A percentile compares a stretch with the other conserved stretches of the same genome.
phyloP scores from a whole-genome alignment of 345 rosid genomes.

The Salix koriyanagi region DNA sequence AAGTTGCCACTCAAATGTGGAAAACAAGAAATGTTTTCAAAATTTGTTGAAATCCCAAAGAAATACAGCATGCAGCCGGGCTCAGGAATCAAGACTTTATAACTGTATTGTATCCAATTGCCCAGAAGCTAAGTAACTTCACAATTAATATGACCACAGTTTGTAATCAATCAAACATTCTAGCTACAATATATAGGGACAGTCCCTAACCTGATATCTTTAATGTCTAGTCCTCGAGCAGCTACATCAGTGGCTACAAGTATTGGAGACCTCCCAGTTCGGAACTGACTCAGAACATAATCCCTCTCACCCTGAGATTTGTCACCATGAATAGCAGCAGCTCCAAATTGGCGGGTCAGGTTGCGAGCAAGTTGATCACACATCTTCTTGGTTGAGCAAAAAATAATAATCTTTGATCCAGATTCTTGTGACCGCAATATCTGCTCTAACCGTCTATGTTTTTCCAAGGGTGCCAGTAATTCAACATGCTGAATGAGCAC shows the following conservation, averaged over 20 bases:
- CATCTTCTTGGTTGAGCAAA: constrained; percentile 88
- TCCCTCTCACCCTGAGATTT: constrained; percentile 88
- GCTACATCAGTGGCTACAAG: constrained; percentile 95
- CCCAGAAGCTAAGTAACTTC: background rate
- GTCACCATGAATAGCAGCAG: constrained; percentile 90
- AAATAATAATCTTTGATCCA: constrained; percentile 73
- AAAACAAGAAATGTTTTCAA: background rate
- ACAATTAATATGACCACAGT: background rate
- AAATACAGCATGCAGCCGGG: background rate
- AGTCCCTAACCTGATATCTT: constrained; percentile 73
- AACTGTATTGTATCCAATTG: background rate
- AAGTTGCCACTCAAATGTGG: background rate
- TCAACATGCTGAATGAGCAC: constrained; percentile 59
- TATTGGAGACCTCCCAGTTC: constrained; percentile 70
- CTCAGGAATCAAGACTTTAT: background rate
- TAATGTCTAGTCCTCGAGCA: constrained; percentile 83
- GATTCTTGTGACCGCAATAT: constrained; percentile 83
- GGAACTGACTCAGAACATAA: constrained; percentile 68
- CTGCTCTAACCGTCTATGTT: constrained; percentile 88
- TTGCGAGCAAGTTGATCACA: constrained; percentile 84
- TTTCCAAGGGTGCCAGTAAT: constrained; percentile 73
- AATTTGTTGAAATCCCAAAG: background rate
- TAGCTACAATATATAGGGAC: background rate
- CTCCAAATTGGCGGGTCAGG: constrained; percentile 68
- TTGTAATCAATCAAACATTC: background rate